Percentiles rank a stretch among this genome's conserved stretches.
Evolutionary conservation across 139 green algal genomes (phyloP).

Genomic region (Auxenochlorella protothecoides): DNA sequence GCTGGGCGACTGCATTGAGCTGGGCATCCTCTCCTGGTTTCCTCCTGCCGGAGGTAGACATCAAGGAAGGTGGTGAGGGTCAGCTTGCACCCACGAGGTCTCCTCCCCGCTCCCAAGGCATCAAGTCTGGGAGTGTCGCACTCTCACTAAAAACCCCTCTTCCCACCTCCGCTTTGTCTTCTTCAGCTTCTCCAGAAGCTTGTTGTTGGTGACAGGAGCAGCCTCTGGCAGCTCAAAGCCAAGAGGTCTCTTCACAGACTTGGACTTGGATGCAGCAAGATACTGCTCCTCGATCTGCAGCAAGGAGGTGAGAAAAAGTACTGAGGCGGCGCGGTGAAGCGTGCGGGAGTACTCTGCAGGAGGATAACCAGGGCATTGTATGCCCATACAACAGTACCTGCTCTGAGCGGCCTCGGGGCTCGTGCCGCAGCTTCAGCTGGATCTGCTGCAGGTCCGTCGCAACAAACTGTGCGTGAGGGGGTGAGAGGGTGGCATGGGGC

Average conservation of each 20-base stretch:
- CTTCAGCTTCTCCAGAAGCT: constrained; percentile 24
- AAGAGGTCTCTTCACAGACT: constrained; percentile 22
- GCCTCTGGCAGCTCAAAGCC: constrained; percentile 31
- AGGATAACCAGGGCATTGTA: background rate
- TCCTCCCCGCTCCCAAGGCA: background rate
- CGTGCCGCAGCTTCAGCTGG: constrained; percentile 44
- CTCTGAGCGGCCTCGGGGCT: constrained; percentile 17
- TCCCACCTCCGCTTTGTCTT: constrained; percentile 35
- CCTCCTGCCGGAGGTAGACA: constrained; percentile 11
- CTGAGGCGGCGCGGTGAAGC: background rate
- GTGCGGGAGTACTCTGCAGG: background rate
- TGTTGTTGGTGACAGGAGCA: constrained; percentile 23
- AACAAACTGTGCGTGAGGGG: constrained; percentile 24
- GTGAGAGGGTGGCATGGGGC: background rate
- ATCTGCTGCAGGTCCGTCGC: constrained; percentile 50
- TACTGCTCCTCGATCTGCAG: constrained; percentile 33
- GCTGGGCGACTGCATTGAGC: constrained; percentile 23
- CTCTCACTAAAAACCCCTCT: constrained; percentile 2
- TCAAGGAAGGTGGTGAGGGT: background rate
- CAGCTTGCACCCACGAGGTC: background rate
- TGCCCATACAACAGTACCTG: background rate
- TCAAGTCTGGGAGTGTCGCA: background rate
- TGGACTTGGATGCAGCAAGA: constrained; percentile 15
- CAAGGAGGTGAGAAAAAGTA: background rate
- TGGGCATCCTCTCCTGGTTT: constrained; percentile 18